Evolutionary conservation across 176 grass and related monocot species (phyloP), one percentile per base, ranked within the genome.

Genomic region (Ananas comosus): DNA sequence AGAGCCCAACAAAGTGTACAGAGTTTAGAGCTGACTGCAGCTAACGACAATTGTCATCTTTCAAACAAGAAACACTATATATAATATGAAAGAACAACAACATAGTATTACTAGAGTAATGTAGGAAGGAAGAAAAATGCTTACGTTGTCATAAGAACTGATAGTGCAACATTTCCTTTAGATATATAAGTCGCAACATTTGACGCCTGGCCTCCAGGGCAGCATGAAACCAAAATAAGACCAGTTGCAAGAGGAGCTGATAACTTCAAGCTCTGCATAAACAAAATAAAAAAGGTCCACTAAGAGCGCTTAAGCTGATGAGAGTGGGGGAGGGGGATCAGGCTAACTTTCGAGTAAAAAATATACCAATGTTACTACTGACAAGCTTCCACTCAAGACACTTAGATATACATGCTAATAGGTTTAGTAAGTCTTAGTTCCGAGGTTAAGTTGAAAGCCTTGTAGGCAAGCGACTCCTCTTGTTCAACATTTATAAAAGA

Each of bases 121-220:
- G 8, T 19, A 61, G 56, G 13, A 61, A 18, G 9, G 13, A 9
- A 61, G 8, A 2, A 61, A 61, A 61, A 79, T 66, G 56, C 83
- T 87, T 93, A 99, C 89, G 89, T 93, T 68, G 94, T 99, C 94
- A 99, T 99, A 74, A 99, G 89, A 80, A 99, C 94, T 48, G 94
- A 99, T 75, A 99, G 94, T 52, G 87, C 94, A 47, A 93, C 94
- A 88, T 99, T 99, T 86, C 94, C 94, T 85, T 90, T 99, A 14
- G 89, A 99, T 83, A 99, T 93, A 56, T 90, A 99, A 73, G 94
- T 99, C 69, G 94, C 94, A 78, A 99, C 94, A 80, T 99, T 99
- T 50, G 94, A 99, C 53, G 94, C 94, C 83, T 99, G 94, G 21
- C 94, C 94, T 86, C 84, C 94, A 72, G 94, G 94, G 77, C 94